These are phyloP conservation scores for Podaxis sp. DNA, from an alignment of 768 basidiomycete genomes.

Conservation along the genomic window DNA sequence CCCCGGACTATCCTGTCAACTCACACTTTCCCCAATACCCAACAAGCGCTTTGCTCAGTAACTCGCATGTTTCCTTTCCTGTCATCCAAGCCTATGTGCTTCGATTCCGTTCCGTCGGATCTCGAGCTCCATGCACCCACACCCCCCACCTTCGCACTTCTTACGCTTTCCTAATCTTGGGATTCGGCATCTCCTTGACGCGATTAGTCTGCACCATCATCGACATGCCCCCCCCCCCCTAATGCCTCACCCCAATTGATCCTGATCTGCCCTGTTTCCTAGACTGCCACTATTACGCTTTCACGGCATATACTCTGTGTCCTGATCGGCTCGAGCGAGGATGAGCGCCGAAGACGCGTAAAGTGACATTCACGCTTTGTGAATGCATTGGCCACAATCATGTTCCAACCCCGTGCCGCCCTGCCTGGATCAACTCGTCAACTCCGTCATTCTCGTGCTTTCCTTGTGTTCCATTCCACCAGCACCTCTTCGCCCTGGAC, in stretches of 20 bases:
- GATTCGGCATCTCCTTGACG: neutral
- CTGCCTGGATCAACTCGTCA: too few species aligned
- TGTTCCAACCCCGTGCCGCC: too few species aligned
- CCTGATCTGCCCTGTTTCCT: neutral
- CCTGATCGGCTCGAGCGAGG: too few species aligned
- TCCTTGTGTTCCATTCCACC: too few species aligned
- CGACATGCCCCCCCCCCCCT: neutral
- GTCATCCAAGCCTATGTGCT: neutral
- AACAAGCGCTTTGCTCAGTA: neutral
- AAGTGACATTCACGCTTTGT: too few species aligned
- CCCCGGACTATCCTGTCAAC: neutral
- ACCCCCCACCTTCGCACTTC: neutral
- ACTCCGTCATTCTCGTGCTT: too few species aligned
- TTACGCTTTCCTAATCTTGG: neutral
- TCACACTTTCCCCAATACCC: neutral
- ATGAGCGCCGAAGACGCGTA: too few species aligned
- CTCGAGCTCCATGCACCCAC: neutral
- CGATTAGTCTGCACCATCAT: neutral
- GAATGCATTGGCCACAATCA: too few species aligned
- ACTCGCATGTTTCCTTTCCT: neutral
- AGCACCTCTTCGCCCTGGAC: too few species aligned
- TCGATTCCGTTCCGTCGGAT: neutral
- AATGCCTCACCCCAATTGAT: neutral
- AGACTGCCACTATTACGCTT: neutral
- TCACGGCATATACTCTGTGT: too few species aligned